Evolutionary conservation across 1,284 basidiomycete genomes (phyloP).

Genomic region (Pseudozyma sp.): DNA sequence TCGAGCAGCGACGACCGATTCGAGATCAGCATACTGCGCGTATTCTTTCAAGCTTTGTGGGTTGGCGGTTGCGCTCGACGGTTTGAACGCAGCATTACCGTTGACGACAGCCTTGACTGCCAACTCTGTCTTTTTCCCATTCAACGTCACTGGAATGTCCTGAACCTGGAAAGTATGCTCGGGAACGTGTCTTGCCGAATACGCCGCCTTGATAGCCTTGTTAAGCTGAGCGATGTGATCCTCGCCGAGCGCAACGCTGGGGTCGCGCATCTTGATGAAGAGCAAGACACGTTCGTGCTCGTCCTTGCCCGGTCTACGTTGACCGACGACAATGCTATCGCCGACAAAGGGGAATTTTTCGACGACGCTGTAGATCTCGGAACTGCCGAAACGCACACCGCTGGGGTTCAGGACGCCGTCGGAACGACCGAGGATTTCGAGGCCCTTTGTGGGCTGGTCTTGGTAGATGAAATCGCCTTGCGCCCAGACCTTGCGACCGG

Average conservation of each 20-base stretch:
- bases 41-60: slow-evolving; percentile 46
- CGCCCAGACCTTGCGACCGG: slow-evolving; percentile 49
- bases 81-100: slow-evolving; percentile 38
- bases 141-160: slow-evolving; percentile 55
- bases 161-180: slow-evolving; percentile 58
- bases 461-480: slow-evolving; percentile 56
- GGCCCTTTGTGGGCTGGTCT: slow-evolving; percentile 72
- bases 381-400: slow-evolving; percentile 84
- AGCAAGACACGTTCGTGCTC: slow-evolving; percentile 66
- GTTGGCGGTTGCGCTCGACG: slow-evolving; percentile 49
- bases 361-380: slow-evolving; percentile 85
- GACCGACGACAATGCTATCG: slow-evolving; percentile 66
- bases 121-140: slow-evolving; percentile 61
- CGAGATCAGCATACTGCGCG: slow-evolving; percentile 46
- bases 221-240: slow-evolving; percentile 52
- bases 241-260: slow-evolving; percentile 17
- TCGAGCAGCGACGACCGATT: slow-evolving; percentile 23
- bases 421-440: slow-evolving; percentile 79
- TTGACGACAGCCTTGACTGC: slow-evolving; percentile 62
- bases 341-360: slow-evolving; percentile 63
- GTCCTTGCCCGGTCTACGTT: slow-evolving; percentile 43
- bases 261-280: slow-evolving; percentile 62
- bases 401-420: slow-evolving; percentile 73
- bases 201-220: slow-evolving; percentile 50
- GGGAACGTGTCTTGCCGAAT: slow-evolving; percentile 64